Evolutionary conservation across 2,329 filamentous ascomycete genomes (phyloP), one percentile per base, ranked within the genome.

Genomic region (Scopulariopsis brevicaulis): DNA sequence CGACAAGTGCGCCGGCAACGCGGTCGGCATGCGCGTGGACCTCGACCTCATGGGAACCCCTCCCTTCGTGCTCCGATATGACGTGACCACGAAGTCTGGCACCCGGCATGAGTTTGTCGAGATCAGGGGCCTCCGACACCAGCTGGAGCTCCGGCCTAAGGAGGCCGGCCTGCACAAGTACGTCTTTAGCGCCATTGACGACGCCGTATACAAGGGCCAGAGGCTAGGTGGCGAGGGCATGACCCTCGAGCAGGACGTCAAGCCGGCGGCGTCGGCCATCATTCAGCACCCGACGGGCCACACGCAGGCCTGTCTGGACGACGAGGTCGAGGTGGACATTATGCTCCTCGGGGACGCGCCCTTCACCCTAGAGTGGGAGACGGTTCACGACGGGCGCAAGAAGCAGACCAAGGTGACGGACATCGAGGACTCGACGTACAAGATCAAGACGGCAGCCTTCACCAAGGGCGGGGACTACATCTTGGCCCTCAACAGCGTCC

Each of bases 1-100:
- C 56, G 94, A 99, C 70, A 96, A 95, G 68, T 99, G 94, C 69
- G 93, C 92, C 40, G 91, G 92, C 54, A 96, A 91, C 66, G 90
- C 94, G 0, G 89, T 99, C 61, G 94, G 94, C 48, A 80, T 99
- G 58, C 83, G 87, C 12, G 89, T 99, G 50, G 88, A 94, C 66
- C 75, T 99, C 55, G 91, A 97, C 68, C 78, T 99, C 46, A 87
- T 93, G 32, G 94, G 94, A 60, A 96, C 91, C 0, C 93, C 95
- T 53, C 93, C 93, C 1, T 99, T 99, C 72, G 77, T 78, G n/a
- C 77, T 99, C 53, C 77, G 78, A 24, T 99, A 96, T 69, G 85
- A 85, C 51, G 80, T 91, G 59, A 80, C 84, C 59, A 83, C 82
- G 65, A 83, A 80, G 56, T 81, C 82, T 6, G 78, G 78, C 20